These are phyloP conservation scores for Megacollybia platyphylla DNA, from an alignment of 1,284 basidiomycete species.

Conservation along the genomic window DNA sequence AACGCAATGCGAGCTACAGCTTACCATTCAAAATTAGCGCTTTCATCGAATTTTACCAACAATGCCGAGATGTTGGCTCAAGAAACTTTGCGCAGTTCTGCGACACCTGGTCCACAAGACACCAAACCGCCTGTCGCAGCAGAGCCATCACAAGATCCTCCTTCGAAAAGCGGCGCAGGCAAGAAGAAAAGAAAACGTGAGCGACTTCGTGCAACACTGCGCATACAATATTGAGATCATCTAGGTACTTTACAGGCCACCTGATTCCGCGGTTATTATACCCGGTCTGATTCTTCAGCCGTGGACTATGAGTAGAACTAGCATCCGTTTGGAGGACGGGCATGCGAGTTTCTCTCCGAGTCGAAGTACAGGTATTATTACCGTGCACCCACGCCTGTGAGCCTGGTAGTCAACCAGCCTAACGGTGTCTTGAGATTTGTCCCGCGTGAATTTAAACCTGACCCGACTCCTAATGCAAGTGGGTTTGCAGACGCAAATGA, in stretches of 20 bases:
- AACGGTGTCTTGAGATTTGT: slow-evolving; percentile 58
- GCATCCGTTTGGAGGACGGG: neutral
- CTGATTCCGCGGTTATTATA: no score
- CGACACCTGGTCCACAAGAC: slow-evolving; percentile 41
- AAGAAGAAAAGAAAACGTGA: slow-evolving; percentile 64
- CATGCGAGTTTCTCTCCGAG: slow-evolving; percentile 1
- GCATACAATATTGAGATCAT: neutral
- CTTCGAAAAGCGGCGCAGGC: slow-evolving; percentile 36
- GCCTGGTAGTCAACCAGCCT: slow-evolving; percentile 65
- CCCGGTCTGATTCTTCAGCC: no score
- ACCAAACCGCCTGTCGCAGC: slow-evolving; percentile 26
- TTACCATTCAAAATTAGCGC: slow-evolving; percentile 43
- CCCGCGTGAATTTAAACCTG: slow-evolving; percentile 44
- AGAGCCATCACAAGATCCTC: slow-evolving; percentile 29
- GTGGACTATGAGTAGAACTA: no score
- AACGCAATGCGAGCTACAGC: slow-evolving; percentile 71
- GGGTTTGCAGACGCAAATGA: slow-evolving; percentile 69
- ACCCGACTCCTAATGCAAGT: slow-evolving; percentile 51
- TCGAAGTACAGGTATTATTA: slow-evolving; percentile 13
- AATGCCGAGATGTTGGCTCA: slow-evolving; percentile 19
- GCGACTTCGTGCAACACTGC: slow-evolving; percentile 8
- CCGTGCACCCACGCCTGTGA: slow-evolving; percentile 49
- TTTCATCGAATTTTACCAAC: slow-evolving; percentile 21
- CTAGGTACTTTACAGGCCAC: neutral
- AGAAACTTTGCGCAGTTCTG: slow-evolving; percentile 34